Evolutionary conservation across 495 filamentous ascomycete species (phyloP).

Genomic region (Lasiosphaeria miniovina): DNA sequence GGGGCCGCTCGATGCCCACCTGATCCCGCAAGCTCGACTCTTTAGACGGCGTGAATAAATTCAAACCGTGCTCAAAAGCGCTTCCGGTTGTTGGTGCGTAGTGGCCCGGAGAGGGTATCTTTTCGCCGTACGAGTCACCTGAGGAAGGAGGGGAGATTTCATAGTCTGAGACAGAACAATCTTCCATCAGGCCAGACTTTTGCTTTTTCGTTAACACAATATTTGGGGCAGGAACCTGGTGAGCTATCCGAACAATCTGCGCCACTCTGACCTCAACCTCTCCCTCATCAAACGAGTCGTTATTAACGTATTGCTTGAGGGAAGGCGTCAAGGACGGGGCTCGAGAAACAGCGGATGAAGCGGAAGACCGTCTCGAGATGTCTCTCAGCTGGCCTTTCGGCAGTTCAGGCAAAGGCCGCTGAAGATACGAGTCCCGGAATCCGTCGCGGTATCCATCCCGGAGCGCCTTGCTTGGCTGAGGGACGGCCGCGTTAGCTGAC

Average conservation of each 20-base stretch:
- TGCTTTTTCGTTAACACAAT: neutral
- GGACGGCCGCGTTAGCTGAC: slow-evolving; percentile 4
- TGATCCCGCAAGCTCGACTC: neutral
- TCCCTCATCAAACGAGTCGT: slow-evolving; percentile 38
- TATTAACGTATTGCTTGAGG: slow-evolving; percentile 37
- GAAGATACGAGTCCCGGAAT: slow-evolving; percentile 28
- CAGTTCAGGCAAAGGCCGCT: slow-evolving; percentile 45
- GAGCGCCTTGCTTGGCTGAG: slow-evolving; percentile 24
- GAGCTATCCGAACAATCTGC: slow-evolving; percentile 17
- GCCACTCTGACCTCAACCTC: slow-evolving; percentile 36
- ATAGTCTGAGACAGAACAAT: slow-evolving; percentile 35
- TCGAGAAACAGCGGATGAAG: slow-evolving; percentile 18
- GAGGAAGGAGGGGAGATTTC: slow-evolving; percentile 29
- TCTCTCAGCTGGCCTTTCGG: slow-evolving; percentile 16
- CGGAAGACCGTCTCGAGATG: slow-evolving; percentile 18
- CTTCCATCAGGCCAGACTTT: neutral
- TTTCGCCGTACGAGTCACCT: slow-evolving; percentile 19
- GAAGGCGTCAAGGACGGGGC: slow-evolving; percentile 41
- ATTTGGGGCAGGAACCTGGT: too few species aligned
- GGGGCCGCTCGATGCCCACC: slow-evolving; percentile 9
- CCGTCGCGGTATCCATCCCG: slow-evolving; percentile 22
- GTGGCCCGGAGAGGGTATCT: slow-evolving; percentile 25
- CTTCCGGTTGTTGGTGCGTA: slow-evolving; percentile 38
- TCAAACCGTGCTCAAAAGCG: slow-evolving; percentile 32
- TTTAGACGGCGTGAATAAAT: slow-evolving; percentile 24